Conservation (phyloP, 306 rosid species). For the Purshia tridentata region DNA sequence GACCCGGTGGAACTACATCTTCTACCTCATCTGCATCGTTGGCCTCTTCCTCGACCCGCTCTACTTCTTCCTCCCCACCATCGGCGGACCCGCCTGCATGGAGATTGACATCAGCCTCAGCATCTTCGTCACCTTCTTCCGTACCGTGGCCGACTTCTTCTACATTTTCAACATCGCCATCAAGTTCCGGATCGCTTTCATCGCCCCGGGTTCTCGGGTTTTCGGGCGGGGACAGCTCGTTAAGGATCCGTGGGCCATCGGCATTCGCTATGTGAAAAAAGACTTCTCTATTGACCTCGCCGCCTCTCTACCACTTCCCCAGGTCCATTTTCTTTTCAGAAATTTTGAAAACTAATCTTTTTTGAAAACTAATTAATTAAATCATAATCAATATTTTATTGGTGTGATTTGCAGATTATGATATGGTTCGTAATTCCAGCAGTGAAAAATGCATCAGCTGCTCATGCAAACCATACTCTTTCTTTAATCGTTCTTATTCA, state of each 20-base stretch:
- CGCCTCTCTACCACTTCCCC: constrained; percentile 80
- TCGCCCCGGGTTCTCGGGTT: constrained; percentile 46
- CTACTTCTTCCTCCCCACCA: constrained; percentile 66
- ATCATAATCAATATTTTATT: too few relatives aligned
- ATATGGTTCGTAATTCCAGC: constrained; percentile 84
- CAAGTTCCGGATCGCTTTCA: constrained; percentile 70
- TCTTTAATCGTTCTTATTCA: constrained; percentile 80
- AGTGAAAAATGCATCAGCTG: constrained; percentile 42
- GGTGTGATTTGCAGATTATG: constrained; percentile 44
- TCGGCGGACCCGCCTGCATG: constrained; percentile 61
- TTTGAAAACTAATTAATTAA: too few relatives aligned
- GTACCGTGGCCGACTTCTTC: constrained; percentile 69
- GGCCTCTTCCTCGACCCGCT: constrained; percentile 88
- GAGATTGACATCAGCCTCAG: constrained; percentile 46
- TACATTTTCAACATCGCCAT: constrained; percentile 57
- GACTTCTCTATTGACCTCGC: constrained; percentile 71
- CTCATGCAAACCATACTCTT: constrained; percentile 69
- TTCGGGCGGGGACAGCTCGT: constrained; percentile 74
- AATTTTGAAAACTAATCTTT: too few relatives aligned
- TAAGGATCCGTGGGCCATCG: constrained; percentile 54
- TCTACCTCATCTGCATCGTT: constrained; percentile 50
- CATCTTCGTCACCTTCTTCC: constrained; percentile 53
- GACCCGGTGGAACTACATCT: constrained; percentile 56
- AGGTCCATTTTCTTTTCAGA: constrained; percentile 43
- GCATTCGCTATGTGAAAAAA: constrained; percentile 48